Evolutionary conservation across 345 rosid genomes (phyloP).

Genomic region (Camelina neglecta): DNA sequence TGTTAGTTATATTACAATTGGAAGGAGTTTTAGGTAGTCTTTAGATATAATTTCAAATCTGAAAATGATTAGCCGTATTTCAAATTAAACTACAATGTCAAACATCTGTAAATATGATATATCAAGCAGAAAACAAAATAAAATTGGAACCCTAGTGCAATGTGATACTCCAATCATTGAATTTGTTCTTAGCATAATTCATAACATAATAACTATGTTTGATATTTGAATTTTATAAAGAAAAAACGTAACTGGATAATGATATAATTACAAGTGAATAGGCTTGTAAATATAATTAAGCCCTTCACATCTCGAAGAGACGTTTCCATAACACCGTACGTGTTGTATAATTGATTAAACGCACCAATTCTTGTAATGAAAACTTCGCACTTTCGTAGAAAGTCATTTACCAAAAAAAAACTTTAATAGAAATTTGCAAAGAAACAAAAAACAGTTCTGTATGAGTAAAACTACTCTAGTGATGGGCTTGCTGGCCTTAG

Average conservation of each 20-base stretch:
- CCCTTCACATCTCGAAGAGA: slow-evolving; percentile 19
- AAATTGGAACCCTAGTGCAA: slow-evolving; percentile 29
- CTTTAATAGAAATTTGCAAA: too few relatives aligned
- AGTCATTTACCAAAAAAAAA: too few relatives aligned
- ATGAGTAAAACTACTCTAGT: too few relatives aligned
- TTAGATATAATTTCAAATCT: slow-evolving; percentile 10
- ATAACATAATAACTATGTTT: background rate
- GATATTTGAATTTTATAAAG: background rate
- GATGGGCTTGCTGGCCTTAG: too few relatives aligned
- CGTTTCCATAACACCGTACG: slow-evolving; percentile 27
- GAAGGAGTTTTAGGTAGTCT: slow-evolving; percentile 20
- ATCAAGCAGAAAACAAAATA: background rate
- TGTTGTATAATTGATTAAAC: background rate
- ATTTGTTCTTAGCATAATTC: slow-evolving; percentile 15
- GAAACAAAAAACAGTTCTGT: too few relatives aligned
- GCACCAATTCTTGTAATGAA: too few relatives aligned
- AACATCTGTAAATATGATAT: slow-evolving; percentile 6
- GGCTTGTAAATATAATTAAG: background rate
- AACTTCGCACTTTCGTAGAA: too few relatives aligned
- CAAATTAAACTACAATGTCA: slow-evolving; percentile 22
- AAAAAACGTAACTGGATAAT: background rate
- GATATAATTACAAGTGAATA: background rate
- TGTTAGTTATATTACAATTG: slow-evolving; percentile 23
- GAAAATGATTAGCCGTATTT: slow-evolving; percentile 25
- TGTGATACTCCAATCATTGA: slow-evolving; percentile 29